Conservation (phyloP, 176 grass and related monocot species). For the Triticum aestivum region IWGSC_CS_RefSeq_v2.1 NC_057811.1:397505763-397506262, state of each 20-base stretch:
- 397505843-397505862: neutral
- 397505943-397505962: neutral
- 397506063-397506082: too few species aligned
- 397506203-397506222: too few species aligned
- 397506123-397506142: too few species aligned
- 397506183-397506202: too few species aligned
- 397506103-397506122: too few species aligned
- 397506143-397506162: too few species aligned
- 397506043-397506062: neutral
- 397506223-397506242: too few species aligned
- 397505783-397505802: neutral
- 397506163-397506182: too few species aligned
- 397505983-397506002: neutral
- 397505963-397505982: neutral
- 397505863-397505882: neutral
- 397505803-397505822: neutral
- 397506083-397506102: too few species aligned
- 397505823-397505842: neutral
- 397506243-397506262: too few species aligned
- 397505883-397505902: neutral
- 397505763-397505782: neutral
- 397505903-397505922: slow-evolving; percentile 14
- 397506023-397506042: neutral
- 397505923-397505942: neutral
- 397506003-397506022: neutral